Conservation (phyloP, 2,329 filamentous ascomycete species). For the Diaporthe helianthi region DNA sequence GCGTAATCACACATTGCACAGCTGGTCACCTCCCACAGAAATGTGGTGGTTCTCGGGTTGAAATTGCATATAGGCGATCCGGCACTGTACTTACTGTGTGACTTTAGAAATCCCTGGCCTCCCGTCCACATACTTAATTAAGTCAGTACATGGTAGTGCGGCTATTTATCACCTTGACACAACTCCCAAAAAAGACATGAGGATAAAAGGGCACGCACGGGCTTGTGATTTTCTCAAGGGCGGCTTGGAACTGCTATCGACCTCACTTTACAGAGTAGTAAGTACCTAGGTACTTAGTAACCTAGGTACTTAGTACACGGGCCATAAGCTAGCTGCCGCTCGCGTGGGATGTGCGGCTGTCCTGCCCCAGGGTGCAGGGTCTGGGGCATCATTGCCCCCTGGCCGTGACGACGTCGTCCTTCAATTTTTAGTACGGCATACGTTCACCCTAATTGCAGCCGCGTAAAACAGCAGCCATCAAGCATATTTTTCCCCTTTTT, state of each 20-base stretch:
- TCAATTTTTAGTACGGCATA: neutral
- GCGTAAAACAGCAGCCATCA: neutral
- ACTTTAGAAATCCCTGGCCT: no score
- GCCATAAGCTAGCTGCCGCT: constrained; percentile 1
- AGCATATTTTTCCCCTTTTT: neutral
- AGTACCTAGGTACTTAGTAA: no score
- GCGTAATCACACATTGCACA: constrained; percentile 16
- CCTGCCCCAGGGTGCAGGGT: constrained; percentile 11
- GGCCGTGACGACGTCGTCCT: constrained; percentile 21
- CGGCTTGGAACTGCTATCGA: no score
- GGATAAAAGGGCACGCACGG: neutral
- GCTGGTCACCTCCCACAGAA: neutral
- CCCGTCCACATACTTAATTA: no score
- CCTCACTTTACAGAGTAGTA: no score
- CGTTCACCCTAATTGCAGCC: neutral
- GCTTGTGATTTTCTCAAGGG: neutral
- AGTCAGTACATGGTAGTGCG: neutral
- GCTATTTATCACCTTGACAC: constrained; percentile 11
- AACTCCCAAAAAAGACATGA: constrained; percentile 19
- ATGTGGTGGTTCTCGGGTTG: neutral
- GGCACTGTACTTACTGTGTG: no score
- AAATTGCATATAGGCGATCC: neutral
- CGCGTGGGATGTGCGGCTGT: constrained; percentile 1
- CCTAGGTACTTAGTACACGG: no score
- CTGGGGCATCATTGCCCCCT: neutral